These are phyloP conservation scores for Alternaria metachromatica DNA, from an alignment of 2,329 filamentous ascomycete genomes.

Conservation along the genomic window DNA sequence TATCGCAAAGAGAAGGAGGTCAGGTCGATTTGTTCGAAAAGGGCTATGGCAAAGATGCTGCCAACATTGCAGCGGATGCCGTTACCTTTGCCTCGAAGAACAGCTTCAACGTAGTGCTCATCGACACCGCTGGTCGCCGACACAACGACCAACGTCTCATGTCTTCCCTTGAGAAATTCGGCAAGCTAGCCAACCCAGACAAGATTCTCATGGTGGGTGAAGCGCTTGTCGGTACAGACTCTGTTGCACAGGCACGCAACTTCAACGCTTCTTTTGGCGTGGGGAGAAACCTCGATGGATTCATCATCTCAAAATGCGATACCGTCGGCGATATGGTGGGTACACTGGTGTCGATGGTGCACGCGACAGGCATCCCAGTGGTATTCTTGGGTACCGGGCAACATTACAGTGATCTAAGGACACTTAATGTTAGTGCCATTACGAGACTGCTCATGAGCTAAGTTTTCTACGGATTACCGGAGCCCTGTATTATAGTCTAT, in stretches of 20 bases:
- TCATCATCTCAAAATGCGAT: constrained; percentile 98
- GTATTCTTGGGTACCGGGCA: constrained; percentile 83
- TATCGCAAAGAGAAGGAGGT: constrained; percentile 79
- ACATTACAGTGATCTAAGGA: constrained; percentile 70
- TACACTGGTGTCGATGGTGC: constrained; percentile 94
- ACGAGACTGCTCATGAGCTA: constrained; percentile 66
- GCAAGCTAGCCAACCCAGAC: constrained; percentile 92
- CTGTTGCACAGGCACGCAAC: constrained; percentile 92
- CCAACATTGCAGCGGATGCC: constrained; percentile 91
- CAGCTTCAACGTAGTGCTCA: constrained; percentile 89
- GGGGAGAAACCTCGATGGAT: constrained; percentile 83
- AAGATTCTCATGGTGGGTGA: constrained; percentile 98
- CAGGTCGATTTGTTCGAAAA: constrained; percentile 92
- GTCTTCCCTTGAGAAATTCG: constrained; percentile 96
- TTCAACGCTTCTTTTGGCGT: constrained; percentile 93
- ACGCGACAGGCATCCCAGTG: constrained; percentile 95
- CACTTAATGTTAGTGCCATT: constrained; percentile 69
- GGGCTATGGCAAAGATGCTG: constrained; percentile 97
- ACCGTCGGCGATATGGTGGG: constrained; percentile 99
- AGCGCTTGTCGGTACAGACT: constrained; percentile 94
- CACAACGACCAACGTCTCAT: constrained; percentile 97
- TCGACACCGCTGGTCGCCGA: constrained; percentile 91
- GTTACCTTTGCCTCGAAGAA: constrained; percentile 78
- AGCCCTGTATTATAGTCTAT: background rate
- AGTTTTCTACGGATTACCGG: background rate